Evolutionary conservation across 2,329 filamentous ascomycete genomes (phyloP).

Genomic region (Allantophomopsis lycopodina): DNA sequence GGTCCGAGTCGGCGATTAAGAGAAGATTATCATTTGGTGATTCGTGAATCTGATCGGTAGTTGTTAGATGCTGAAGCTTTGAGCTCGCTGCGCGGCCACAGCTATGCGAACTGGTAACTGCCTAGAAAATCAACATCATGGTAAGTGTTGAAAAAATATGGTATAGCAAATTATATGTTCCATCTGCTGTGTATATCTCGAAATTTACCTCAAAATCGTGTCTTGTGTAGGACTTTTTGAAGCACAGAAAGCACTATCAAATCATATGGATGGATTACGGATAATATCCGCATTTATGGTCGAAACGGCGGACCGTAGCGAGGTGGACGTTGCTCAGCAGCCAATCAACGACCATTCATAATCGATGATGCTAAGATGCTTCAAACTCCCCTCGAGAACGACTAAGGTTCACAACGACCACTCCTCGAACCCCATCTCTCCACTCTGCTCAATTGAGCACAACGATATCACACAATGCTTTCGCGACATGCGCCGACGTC

Average conservation of each 20-base stretch:
- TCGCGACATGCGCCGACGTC: constrained; percentile 20
- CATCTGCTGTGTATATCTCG: not conserved
- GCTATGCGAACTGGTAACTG: not conserved
- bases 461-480: constrained; percentile 18
- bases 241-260: not conserved
- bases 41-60: not conserved
- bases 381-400: too few relatives aligned
- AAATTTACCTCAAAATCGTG: not conserved
- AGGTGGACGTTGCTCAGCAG: not conserved
- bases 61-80: not conserved
- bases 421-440: too few relatives aligned
- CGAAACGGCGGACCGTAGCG: too few relatives aligned
- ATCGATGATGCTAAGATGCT: not conserved
- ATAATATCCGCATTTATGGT: too few relatives aligned
- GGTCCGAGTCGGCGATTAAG: too few relatives aligned
- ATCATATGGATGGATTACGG: too few relatives aligned
- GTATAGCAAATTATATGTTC: too few relatives aligned
- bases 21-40: too few relatives aligned
- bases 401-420: too few relatives aligned
- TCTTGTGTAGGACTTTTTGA: not conserved
- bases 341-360: not conserved
- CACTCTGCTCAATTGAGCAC: constrained; percentile 18
- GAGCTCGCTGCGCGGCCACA: not conserved
- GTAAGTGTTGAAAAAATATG: too few relatives aligned
- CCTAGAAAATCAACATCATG: too few relatives aligned